Evolutionary conservation across 1,139 yeast species (phyloP), one percentile per base, ranked within the genome.

Genomic region (Geotrichum histeridarum): DNA sequence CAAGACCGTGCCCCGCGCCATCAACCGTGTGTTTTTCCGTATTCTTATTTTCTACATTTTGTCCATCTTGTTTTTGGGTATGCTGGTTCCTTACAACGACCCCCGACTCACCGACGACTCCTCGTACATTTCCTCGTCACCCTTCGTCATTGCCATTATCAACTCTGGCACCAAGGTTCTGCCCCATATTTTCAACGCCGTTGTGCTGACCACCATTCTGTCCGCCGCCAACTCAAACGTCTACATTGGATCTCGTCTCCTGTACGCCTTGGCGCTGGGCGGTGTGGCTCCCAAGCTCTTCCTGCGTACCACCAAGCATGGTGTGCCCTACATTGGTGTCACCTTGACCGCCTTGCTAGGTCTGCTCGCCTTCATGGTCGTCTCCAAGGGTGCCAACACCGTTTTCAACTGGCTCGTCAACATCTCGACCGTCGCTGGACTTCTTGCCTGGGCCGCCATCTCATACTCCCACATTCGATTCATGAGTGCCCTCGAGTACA

Each of bases 361-460:
- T 59, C 91, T 89, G 0, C 71, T 85, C 53, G 83, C 87, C 54
- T 85, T 83, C 71, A 75, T 84, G 55, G 83, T 82, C 17, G 74
- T 77, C 4, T 70, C 74, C 54, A 69, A 73, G 35, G 75, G 81
- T 46, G 76, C 82, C 61, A 75, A 75, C 9, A 67, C 70, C 1
- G 77, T 83, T 2, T 83, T 83, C 73, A 73, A 78, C 12, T 83
- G 89, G 89, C 73, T 83, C 57, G 79, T 83, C 63, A 79, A 86
- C 31, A 67, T 85, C 37, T 84, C 87, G 54, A 83, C 86, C 7
- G 78, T 81, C 9, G 81, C 83, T 9, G 70, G 78, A 60, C 83
- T 67, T 74, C 81, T 54, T 70, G 84, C 57, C 68, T 83, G 71
- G 83, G 79, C 70, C 74, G 79, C 54, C 75, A 87, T 86, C 67